Base-by-base conservation (phyloP, 768 basidiomycete genomes). In the Hydnum rufescens region DNA sequence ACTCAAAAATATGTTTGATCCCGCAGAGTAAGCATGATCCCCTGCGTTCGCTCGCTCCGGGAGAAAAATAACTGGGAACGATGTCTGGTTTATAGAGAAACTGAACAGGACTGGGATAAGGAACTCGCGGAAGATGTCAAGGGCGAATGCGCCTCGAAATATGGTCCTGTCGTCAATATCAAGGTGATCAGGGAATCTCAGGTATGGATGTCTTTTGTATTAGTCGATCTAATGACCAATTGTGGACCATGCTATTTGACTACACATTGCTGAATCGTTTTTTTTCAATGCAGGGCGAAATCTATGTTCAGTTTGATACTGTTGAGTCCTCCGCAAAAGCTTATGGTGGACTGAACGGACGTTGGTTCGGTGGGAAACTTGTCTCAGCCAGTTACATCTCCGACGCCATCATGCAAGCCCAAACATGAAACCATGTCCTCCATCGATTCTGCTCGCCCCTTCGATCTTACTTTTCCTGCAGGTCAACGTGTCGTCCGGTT, bases 81-180 rank as follows among this genome's bases (percentile, higher is more conserved):
- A 8, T 51, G 8, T 28, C 23, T 51, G 32, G 1, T 31, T 23
- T 55, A 16, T 60, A 93, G 88, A 65, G 95, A 97, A 72, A 90
- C 87, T 13, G 95, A 90, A 57, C 76, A 74, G 43, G 86, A 96
- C 61, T 99, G 95, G 95, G 88, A 97, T 62, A 84, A 76, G 56
- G 95, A 97, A 54, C 80, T 99, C 44, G 85, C 79, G 51, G 90
- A 96, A 18, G 95, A 99, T 62, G 90, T 97, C 62, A 95, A 88
- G 68, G 76, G 77, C 55, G 95, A 99, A 71, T 84, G 86, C 59
- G 83, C 90, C 66, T 69, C 69, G 53, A 92, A 93, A 67, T 97
- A 95, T 61, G 95, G 95, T 49, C 67, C 65, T 46, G 87, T 97
- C 23, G 72, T 77, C 44, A 77, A 79, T 32, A 88, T 99, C 71